A percentile compares a stretch with the other conserved stretches of the same genome.
Conservation (phyloP, 768 basidiomycete species). For the Glaciozyma martinii region DNA sequence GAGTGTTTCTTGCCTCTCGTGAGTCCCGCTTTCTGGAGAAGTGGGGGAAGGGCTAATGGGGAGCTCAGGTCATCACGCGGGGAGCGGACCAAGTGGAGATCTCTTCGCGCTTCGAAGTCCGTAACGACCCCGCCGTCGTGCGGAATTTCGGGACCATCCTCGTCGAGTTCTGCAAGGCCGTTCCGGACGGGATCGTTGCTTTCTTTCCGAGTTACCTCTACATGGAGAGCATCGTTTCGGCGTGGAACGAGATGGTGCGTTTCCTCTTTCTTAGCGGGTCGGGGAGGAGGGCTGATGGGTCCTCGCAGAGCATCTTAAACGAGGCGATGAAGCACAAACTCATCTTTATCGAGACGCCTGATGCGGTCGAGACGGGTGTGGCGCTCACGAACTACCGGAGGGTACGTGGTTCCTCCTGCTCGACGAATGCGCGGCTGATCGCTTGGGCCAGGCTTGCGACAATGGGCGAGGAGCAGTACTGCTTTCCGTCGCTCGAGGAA, state of each 20-base stretch:
- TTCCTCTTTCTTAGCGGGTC: neutral
- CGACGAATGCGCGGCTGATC: neutral
- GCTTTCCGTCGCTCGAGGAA: constrained; percentile 93
- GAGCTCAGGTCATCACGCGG: constrained; percentile 80
- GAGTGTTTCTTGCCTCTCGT: constrained; percentile 94
- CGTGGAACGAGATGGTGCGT: constrained; percentile 99
- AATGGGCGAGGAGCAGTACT: constrained; percentile 96
- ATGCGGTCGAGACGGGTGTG: constrained; percentile 96
- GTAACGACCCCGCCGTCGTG: constrained; percentile 97
- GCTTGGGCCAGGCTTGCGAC: constrained; percentile 68
- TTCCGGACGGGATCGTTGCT: constrained; percentile 95
- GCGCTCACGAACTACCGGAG: constrained; percentile 94
- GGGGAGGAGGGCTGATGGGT: constrained; percentile 7
- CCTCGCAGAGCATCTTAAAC: constrained; percentile 82
- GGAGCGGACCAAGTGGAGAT: constrained; percentile 98
- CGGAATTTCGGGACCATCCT: constrained; percentile 98
- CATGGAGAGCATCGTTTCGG: constrained; percentile 98
- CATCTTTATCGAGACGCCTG: constrained; percentile 97
- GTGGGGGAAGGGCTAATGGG: neutral
- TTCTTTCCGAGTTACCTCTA: constrained; percentile 99
- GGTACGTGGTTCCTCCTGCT: constrained; percentile 44
- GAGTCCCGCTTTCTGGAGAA: constrained; percentile 32
- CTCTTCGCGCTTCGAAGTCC: constrained; percentile 94
- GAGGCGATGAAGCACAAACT: constrained; percentile 99
- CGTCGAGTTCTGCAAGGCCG: constrained; percentile 93